phyloP scores from a whole-genome alignment of 805 yeast species.

The Schwanniomyces pseudopolymorphus region DNA sequence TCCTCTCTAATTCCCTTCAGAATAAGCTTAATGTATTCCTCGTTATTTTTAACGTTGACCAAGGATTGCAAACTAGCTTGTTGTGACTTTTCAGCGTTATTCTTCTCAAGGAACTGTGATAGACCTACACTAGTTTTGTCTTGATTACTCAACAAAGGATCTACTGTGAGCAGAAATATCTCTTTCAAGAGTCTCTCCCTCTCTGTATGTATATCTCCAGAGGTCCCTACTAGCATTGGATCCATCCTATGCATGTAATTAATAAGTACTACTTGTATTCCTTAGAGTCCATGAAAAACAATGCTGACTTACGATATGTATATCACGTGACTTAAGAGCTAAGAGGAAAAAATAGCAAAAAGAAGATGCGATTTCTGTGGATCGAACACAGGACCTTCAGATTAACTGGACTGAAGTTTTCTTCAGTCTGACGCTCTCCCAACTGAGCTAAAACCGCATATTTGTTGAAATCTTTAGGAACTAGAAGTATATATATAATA shows the following conservation, averaged over 20 bases:
- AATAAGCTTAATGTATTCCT: conserved; percentile 1
- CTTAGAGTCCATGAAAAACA: not conserved
- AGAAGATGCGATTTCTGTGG: conserved; percentile 67
- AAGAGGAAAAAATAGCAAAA: conserved; percentile 9
- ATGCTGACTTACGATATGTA: conserved; percentile 20
- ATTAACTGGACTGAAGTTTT: conserved; percentile 39
- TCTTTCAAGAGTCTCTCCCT: conserved; percentile 15
- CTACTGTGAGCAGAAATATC: conserved; percentile 14
- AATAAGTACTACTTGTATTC: not conserved
- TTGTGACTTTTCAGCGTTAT: conserved; percentile 17
- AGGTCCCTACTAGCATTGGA: conserved; percentile 1
- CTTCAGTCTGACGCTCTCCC: conserved; percentile 41
- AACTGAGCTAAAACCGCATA: conserved; percentile 36
- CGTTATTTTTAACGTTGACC: conserved; percentile 6
- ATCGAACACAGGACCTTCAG: conserved; percentile 90
- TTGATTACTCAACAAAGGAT: conserved; percentile 14
- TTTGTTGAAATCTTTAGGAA: no score
- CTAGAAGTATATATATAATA: no score
- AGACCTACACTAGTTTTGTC: conserved; percentile 1
- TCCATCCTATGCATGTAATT: not conserved
- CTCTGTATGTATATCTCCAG: conserved; percentile 5
- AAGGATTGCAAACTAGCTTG: conserved; percentile 13
- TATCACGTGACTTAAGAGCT: conserved; percentile 16
- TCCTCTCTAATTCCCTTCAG: conserved; percentile 2
- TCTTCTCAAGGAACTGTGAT: conserved; percentile 6